Percentiles rank a stretch among this genome's conserved stretches.
phyloP scores from a whole-genome alignment of 495 filamentous ascomycete genomes.

The Xylaria acuta region DNA sequence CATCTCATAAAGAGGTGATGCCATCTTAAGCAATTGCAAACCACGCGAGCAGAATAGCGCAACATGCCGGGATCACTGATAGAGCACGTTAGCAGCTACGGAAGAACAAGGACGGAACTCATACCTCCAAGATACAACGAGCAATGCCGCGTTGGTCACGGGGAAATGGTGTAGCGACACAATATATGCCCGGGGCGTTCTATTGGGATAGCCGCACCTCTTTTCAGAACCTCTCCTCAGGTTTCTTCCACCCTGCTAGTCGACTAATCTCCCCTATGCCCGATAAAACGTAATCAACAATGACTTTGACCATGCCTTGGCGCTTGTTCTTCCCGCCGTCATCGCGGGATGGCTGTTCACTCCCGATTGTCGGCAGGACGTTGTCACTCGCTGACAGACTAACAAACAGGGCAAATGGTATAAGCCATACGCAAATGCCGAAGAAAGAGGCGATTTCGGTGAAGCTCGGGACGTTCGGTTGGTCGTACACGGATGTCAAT shows the following conservation, averaged over 20 bases:
- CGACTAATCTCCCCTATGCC: conserved; percentile 76
- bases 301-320: conserved; percentile 87
- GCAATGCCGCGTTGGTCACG: background rate
- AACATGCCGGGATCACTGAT: background rate
- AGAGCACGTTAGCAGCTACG: background rate
- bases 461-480: conserved; percentile 76
- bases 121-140: background rate
- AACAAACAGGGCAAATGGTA: conserved; percentile 95
- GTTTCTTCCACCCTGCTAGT: conserved; percentile 68
- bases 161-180: background rate
- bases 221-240: conserved; percentile 41
- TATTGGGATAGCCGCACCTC: conserved; percentile 16
- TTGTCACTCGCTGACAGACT: conserved; percentile 92
- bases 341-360: conserved; percentile 49
- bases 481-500: conserved; percentile 62
- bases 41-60: background rate
- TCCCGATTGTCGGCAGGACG: conserved; percentile 83
- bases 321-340: conserved; percentile 62
- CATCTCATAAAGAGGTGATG: background rate
- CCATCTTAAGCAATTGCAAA: background rate
- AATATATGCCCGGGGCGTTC: conserved; percentile 1
- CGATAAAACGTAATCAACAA: conserved; percentile 77
- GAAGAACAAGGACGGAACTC: background rate
- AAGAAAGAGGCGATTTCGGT: conserved; percentile 97
- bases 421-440: conserved; percentile 94